A percentile compares a stretch with the other conserved stretches of the same genome.
Conservation (phyloP, 2,329 filamentous ascomycete genomes). For the Neonectria coccinea region DNA sequence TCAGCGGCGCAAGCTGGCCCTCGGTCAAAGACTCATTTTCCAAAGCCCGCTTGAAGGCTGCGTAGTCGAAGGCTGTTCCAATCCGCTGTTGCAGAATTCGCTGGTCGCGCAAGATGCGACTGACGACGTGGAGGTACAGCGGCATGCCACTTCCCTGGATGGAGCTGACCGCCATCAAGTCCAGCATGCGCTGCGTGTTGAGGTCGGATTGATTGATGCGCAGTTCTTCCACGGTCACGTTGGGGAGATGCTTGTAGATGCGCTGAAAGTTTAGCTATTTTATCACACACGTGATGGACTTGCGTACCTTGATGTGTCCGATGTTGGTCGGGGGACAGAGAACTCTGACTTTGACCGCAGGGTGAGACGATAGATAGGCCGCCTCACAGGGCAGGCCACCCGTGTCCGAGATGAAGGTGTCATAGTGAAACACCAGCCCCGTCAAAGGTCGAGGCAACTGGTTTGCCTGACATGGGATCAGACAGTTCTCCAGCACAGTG, state of each 20-base stretch:
- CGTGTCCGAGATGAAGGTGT: slow-evolving; percentile 63
- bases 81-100: slow-evolving; percentile 58
- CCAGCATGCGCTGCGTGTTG: slow-evolving; percentile 68
- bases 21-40: slow-evolving; percentile 54
- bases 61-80: slow-evolving; percentile 60
- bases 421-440: slow-evolving; percentile 74
- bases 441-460: slow-evolving; percentile 64
- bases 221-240: slow-evolving; percentile 63
- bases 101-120: slow-evolving; percentile 68
- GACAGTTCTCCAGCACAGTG: slow-evolving; percentile 67
- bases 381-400: slow-evolving; percentile 69
- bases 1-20: slow-evolving; percentile 65
- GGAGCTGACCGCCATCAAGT: slow-evolving; percentile 67
- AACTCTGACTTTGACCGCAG: slow-evolving; percentile 61
- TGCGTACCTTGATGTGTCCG: slow-evolving; percentile 50
- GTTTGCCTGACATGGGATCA: slow-evolving; percentile 60
- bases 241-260: slow-evolving; percentile 56
- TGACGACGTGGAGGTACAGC: slow-evolving; percentile 68
- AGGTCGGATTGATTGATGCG: slow-evolving; percentile 64
- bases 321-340: slow-evolving; percentile 67
- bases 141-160: slow-evolving; percentile 56
- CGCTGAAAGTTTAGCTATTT: slow-evolving; percentile 36
- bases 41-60: slow-evolving; percentile 55
- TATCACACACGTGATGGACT: too few relatives aligned
- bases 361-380: slow-evolving; percentile 62